phyloP scores from a whole-genome alignment of 331 rosid species.

The Rhamnella rubrinervis region DNA sequence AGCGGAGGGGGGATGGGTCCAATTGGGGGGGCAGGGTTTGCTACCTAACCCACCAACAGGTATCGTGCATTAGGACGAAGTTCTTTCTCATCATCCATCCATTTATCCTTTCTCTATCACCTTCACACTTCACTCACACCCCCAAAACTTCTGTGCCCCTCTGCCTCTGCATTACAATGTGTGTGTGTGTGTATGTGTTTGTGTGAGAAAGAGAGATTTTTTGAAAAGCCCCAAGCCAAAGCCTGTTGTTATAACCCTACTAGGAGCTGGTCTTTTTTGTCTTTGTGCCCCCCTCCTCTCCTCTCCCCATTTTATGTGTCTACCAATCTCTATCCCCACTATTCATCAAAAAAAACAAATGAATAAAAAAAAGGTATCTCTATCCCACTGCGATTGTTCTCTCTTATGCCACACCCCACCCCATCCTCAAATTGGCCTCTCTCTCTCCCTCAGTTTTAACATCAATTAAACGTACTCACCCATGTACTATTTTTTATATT shows the following conservation, averaged over 20 bases:
- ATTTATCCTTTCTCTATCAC: slow-evolving; percentile 38
- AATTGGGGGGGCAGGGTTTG: slow-evolving; percentile 92
- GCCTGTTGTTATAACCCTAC: slow-evolving; percentile 44
- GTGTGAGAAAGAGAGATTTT: slow-evolving; percentile 11
- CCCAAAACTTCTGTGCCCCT: no score
- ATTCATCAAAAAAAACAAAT: no score
- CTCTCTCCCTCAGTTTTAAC: slow-evolving; percentile 6
- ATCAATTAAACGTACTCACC: slow-evolving; percentile 14
- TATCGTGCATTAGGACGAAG: slow-evolving; percentile 80
- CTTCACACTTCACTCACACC: not conserved
- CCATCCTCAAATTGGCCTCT: no score
- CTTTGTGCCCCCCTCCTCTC: slow-evolving; percentile 28
- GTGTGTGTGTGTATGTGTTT: not conserved
- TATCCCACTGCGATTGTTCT: slow-evolving; percentile 20
- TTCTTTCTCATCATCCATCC: slow-evolving; percentile 82
- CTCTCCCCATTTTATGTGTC: slow-evolving; percentile 9
- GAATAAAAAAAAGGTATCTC: not conserved
- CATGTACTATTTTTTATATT: no score
- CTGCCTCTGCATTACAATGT: slow-evolving; percentile 17
- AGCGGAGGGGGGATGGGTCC: slow-evolving; percentile 71
- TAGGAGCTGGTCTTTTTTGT: slow-evolving; percentile 52
- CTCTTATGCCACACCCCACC: slow-evolving; percentile 11
- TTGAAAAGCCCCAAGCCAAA: slow-evolving; percentile 23
- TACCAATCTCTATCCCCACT: slow-evolving; percentile 5
- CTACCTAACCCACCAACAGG: slow-evolving; percentile 99